Percentiles rank a stretch among this genome's conserved stretches.
These are phyloP conservation scores for Termitomyces sp. DNA, from an alignment of 768 basidiomycete species.

Conservation along the genomic window DNA sequence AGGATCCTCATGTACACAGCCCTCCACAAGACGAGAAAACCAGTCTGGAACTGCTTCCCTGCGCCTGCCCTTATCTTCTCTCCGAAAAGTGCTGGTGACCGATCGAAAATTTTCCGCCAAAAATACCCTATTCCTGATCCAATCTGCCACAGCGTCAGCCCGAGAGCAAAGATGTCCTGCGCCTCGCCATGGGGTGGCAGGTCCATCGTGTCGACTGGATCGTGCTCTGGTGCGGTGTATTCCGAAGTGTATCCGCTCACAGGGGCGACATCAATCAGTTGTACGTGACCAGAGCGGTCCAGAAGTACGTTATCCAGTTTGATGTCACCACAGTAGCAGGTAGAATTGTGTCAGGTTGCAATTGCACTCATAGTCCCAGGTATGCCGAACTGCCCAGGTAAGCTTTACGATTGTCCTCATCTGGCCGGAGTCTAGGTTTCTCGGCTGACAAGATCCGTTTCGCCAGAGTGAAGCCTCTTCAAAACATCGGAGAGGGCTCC, in stretches of 20 bases:
- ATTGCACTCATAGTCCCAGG: background rate
- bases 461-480: background rate
- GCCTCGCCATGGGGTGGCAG: no score
- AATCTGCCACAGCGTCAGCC: background rate
- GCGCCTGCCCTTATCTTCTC: background rate
- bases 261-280: background rate
- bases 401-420: background rate
- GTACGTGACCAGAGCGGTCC: background rate
- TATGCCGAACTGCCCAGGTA: background rate
- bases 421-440: no score
- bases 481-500: no score
- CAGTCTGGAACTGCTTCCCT: background rate
- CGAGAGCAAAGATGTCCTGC: background rate
- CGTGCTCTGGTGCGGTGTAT: background rate
- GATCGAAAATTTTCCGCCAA: background rate
- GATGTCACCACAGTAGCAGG: background rate
- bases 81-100: background rate
- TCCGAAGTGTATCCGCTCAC: background rate
- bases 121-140: background rate
- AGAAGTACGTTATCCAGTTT: background rate
- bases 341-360: background rate
- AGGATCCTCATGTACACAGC: background rate
- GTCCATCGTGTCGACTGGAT: no score
- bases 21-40: background rate
- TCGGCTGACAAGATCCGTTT: background rate